phyloP scores from a whole-genome alignment of 768 basidiomycete species.

The Piloderma croceum region DNA sequence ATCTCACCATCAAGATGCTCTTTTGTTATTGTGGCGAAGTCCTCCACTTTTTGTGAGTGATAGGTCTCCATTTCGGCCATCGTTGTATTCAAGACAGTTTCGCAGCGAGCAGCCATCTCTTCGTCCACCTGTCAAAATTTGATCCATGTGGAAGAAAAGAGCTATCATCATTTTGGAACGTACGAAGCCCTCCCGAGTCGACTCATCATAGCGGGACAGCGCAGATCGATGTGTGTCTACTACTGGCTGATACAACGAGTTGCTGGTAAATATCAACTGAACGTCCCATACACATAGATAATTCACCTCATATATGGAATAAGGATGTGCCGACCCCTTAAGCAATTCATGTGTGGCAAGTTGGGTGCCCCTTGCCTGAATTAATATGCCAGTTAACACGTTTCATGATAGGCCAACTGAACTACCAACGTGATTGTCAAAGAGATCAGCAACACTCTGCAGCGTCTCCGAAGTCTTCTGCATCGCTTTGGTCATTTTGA shows the following conservation, averaged over 20 bases:
- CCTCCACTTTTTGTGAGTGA: slow-evolving; percentile 67
- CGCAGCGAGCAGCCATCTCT: slow-evolving; percentile 67
- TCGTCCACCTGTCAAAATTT: slow-evolving; percentile 51
- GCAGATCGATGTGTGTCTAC: slow-evolving; percentile 74
- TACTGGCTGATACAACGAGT: slow-evolving; percentile 41
- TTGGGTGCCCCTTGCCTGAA: slow-evolving; percentile 67
- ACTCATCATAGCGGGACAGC: slow-evolving; percentile 57
- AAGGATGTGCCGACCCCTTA: slow-evolving; percentile 72
- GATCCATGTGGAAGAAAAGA: slow-evolving; percentile 4
- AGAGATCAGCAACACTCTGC: slow-evolving; percentile 70
- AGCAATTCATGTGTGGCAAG: slow-evolving; percentile 70
- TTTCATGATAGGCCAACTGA: background rate
- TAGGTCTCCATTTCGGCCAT: slow-evolving; percentile 86
- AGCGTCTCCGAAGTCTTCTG: slow-evolving; percentile 71
- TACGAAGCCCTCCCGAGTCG: slow-evolving; percentile 30
- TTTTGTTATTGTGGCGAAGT: slow-evolving; percentile 51
- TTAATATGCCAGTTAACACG: slow-evolving; percentile 1
- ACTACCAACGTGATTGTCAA: slow-evolving; percentile 65
- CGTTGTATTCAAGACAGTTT: slow-evolving; percentile 83
- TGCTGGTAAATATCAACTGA: background rate
- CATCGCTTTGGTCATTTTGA: slow-evolving; percentile 72
- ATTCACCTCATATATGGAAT: slow-evolving; percentile 61
- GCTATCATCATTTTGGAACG: background rate
- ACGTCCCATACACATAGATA: background rate
- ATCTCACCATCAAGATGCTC: slow-evolving; percentile 81